Evolutionary conservation across 1,139 yeast species (phyloP).

Genomic region (Pichia sp.): DNA sequence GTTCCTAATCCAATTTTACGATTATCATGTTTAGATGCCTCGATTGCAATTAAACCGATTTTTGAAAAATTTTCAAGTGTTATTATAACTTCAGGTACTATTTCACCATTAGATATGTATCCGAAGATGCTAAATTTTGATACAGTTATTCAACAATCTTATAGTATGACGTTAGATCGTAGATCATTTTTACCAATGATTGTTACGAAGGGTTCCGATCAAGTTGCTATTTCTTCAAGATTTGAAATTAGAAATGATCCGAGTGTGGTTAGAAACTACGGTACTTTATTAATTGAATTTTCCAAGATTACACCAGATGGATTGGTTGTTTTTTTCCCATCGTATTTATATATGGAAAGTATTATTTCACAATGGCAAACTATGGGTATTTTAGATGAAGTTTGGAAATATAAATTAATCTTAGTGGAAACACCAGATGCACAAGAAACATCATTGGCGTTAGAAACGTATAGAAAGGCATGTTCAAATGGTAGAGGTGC

Average conservation of each 20-base stretch:
- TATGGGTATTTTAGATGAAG: conserved; percentile 96
- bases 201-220: conserved; percentile 96
- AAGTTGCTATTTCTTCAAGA: conserved; percentile 91
- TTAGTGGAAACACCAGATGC: conserved; percentile 99
- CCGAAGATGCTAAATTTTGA: conserved; percentile 95
- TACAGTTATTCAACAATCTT: conserved; percentile 90
- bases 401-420: conserved; percentile 93
- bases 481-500: conserved; percentile 98
- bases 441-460: conserved; percentile 91
- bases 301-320: conserved; percentile 97
- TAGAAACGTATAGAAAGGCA: conserved; percentile 93
- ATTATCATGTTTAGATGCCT: conserved; percentile 93
- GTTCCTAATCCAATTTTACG: conserved; percentile 97
- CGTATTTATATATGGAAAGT: conserved; percentile 94
- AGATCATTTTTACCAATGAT: conserved; percentile 91
- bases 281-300: conserved; percentile 84
- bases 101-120: conserved; percentile 97
- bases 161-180: conserved; percentile 90
- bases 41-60: conserved; percentile 95
- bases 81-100: conserved; percentile 94
- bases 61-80: conserved; percentile 93
- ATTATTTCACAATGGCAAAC: conserved; percentile 97
- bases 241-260: conserved; percentile 98
- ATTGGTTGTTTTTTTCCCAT: conserved; percentile 94
- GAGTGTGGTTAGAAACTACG: conserved; percentile 93